A percentile compares a stretch with the other conserved stretches of the same genome.
These are phyloP conservation scores for Eutrema yunnanense DNA, from an alignment of 345 rosid genomes.

Conservation along the genomic window DNA sequence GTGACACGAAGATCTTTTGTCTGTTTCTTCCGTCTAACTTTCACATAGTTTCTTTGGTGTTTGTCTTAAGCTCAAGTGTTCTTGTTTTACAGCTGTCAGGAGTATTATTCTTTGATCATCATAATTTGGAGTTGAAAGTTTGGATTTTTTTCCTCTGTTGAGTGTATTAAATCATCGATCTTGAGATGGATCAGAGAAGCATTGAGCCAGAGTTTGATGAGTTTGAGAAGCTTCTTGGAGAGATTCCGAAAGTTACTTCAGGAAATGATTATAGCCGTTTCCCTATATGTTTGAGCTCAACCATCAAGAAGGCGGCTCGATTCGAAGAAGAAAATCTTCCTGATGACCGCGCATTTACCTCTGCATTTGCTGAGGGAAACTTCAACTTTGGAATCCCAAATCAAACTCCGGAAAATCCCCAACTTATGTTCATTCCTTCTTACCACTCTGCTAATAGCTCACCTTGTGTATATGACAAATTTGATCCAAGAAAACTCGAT, in stretches of 20 bases:
- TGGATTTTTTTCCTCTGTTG: not conserved
- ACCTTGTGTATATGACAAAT: slow-evolving; percentile 36
- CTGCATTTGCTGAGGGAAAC: slow-evolving; percentile 40
- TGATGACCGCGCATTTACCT: slow-evolving; percentile 46
- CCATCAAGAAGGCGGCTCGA: slow-evolving; percentile 24
- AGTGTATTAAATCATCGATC: not conserved
- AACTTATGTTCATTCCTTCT: slow-evolving; percentile 32
- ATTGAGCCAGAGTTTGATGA: slow-evolving; percentile 61
- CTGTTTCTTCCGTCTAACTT: not conserved
- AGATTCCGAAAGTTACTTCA: slow-evolving; percentile 73
- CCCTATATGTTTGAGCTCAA: slow-evolving; percentile 36
- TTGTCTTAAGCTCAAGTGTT: not conserved
- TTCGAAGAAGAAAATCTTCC: slow-evolving; percentile 45
- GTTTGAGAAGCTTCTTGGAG: slow-evolving; percentile 70
- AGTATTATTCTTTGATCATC: not conserved
- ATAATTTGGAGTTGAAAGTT: slow-evolving; percentile 10
- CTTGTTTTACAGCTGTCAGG: slow-evolving; percentile 21
- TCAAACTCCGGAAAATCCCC: slow-evolving; percentile 14
- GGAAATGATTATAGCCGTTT: slow-evolving; percentile 23
- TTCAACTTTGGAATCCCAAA: slow-evolving; percentile 27
- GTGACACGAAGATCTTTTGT: slow-evolving; percentile 14
- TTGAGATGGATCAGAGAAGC: slow-evolving; percentile 52
- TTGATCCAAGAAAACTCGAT: slow-evolving; percentile 33
- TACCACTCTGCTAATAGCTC: slow-evolving; percentile 27
- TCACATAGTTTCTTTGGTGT: not conserved